Base-by-base conservation (phyloP, 192 early-diverging fungal genomes). In the Mortierella hygrophila region DNA sequence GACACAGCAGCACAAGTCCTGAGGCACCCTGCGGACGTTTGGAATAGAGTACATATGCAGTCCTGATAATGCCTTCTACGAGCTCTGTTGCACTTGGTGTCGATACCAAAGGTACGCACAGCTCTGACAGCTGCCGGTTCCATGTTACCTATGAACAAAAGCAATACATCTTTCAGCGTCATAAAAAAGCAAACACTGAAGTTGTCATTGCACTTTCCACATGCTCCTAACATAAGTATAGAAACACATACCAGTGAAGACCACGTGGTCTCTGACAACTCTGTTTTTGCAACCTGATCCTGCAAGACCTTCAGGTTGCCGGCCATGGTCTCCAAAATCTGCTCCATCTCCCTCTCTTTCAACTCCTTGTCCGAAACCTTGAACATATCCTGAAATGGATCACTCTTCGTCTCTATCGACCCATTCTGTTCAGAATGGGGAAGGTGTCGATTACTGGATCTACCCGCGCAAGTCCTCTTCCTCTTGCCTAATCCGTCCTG, bases 111-210 rank as follows among this genome's bases (percentile, higher is more conserved):
- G 82, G 78, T 29, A 77, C 63, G 44, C 73, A 83, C 20, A 83
- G 23, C 32, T 44, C 77, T 9, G 82, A 83, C 11, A 83, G 68
- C 32, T 83, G 76, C 16, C 23, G 37, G n/a, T 26, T 83, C 82
- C 82, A 83, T 49, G 55, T 16, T 21, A 68, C 37, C 75, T 82
- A 29, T 41, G 21, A 40, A n/a, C 26, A 42, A 42, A 18, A 29
- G 10, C 8, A 29, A 15, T 15, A 46, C 10, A 65, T 10, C 3
- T 3, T 10, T 15, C 1, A 4, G 60, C 29, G 29, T 35, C 32
- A 65, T 29, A 32, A 9, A 32, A 15, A 46, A 40, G 4, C 44
- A 46, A 15, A 1, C 44, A 46, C 1, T 46, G 44, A 46, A 46
- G 44, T 11, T 15, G 7, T 46, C 44, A 1, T 15, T 55, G 2